A percentile compares a stretch with the other conserved stretches of the same genome.
Evolutionary conservation across 306 rosid species (phyloP).

Genomic region (Acacia crassicarpa): DNA sequence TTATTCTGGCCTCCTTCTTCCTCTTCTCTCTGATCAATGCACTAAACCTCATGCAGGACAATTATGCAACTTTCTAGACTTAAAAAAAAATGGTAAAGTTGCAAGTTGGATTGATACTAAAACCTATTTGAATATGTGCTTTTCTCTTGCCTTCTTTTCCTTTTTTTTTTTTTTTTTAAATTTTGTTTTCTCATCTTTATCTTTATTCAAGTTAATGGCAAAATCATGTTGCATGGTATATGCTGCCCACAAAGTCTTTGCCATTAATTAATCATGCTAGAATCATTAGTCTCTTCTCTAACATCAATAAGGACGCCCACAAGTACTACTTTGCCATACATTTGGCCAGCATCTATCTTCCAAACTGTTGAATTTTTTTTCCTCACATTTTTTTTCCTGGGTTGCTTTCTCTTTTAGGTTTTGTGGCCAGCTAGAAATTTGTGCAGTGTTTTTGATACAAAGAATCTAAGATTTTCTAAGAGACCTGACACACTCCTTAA

Average conservation of each 20-base stretch:
- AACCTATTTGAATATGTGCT: slow-evolving; percentile 90
- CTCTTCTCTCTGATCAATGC: slow-evolving; percentile 44
- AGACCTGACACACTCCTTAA: slow-evolving; percentile 7
- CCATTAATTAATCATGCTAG: slow-evolving; percentile 50
- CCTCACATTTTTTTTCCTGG: background rate
- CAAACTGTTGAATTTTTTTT: slow-evolving; percentile 34
- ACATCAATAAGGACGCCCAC: slow-evolving; percentile 40
- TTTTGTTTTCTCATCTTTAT: slow-evolving; percentile 33
- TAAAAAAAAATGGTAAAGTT: slow-evolving; percentile 35
- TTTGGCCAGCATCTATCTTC: slow-evolving; percentile 46
- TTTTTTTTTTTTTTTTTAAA: too few species aligned
- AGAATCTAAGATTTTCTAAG: background rate
- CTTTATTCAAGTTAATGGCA: slow-evolving; percentile 51
- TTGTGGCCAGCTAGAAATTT: background rate
- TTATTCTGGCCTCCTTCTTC: slow-evolving; percentile 50
- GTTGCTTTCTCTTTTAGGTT: background rate
- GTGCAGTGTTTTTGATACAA: background rate
- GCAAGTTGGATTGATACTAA: slow-evolving; percentile 75
- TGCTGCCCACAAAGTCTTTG: slow-evolving; percentile 50
- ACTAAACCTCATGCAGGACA: slow-evolving; percentile 63
- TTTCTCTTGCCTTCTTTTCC: slow-evolving; percentile 32
- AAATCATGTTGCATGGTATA: slow-evolving; percentile 50
- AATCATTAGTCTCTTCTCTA: slow-evolving; percentile 49
- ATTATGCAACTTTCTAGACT: slow-evolving; percentile 73
- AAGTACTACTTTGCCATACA: slow-evolving; percentile 42